Base-by-base conservation (phyloP, 805 yeast genomes). In the Metschnikowia corniflorae region DNA sequence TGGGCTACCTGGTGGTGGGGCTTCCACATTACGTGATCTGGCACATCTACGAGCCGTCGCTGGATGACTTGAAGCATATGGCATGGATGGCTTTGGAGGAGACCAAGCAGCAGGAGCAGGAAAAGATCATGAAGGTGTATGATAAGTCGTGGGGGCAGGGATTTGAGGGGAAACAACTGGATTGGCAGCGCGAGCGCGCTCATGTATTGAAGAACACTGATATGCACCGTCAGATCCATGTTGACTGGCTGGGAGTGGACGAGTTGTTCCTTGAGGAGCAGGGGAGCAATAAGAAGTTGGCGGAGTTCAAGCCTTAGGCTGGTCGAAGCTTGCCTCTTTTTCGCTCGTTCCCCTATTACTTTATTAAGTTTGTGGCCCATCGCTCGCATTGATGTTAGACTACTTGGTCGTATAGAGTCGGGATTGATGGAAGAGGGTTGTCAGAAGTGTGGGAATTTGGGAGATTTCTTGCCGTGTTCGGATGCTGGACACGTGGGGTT, bases 11-110 rank as follows among this genome's bases (percentile, higher is more conserved):
- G 16, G 97, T 91, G 16, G 73, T 82, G 43, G 97, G 97, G 0
- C 71, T 91, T 50, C 95, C 96, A 9, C 96, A 91, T 63, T 91
- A 91, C 58, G 94, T 87, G 22, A 83, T 91, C 37, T 91, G 97
- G 97, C 61, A 56, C 39, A 56, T 86, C 47, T 91, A 91, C 62
- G 97, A 91, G 68, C 97, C 97, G 17, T 83, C 95, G 14, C 78
- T 82, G 17, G 97, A 89, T 60, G 97, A 91, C 68, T 70, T 89
- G 60, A 75, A 77, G 57, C 85, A 82, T 51, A 82, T 84, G 89
- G 89, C 82, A 53, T 82, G 89, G 89, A 77, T 84, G 84, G 91
- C 88, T 1, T 73, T 80, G 54, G 91, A 83, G 60, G 93, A 84
- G 55, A 68, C 73, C 19, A 71, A 86, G 48, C 73, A 71, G 49